Conservation (phyloP, 2,329 filamentous ascomycete genomes). For the Epichloe typhina region DNA sequence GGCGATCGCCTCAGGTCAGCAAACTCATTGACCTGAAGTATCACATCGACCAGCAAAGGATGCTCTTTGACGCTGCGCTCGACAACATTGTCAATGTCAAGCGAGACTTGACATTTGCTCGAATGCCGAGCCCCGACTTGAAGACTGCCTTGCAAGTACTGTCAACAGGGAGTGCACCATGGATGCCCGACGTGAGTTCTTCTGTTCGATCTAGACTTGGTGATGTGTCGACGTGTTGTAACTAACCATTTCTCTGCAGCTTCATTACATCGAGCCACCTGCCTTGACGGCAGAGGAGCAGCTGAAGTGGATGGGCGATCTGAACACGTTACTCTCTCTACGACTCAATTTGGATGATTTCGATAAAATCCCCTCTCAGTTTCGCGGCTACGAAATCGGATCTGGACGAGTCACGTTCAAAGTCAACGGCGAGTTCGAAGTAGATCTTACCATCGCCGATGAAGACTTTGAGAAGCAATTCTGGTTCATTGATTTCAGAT, state of each 20-base stretch:
- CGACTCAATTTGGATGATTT: conserved; percentile 77
- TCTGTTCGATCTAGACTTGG: not conserved
- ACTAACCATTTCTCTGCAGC: conserved; percentile 30
- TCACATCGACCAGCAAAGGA: conserved; percentile 54
- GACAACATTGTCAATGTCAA: conserved; percentile 59
- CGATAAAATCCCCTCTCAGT: conserved; percentile 59
- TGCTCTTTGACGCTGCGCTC: conserved; percentile 46
- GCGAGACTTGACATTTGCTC: conserved; percentile 54
- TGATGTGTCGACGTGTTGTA: not conserved
- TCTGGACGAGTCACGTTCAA: conserved; percentile 85
- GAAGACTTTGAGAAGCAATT: conserved; percentile 76
- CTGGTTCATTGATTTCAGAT: conserved; percentile 87
- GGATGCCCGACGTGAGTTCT: conserved; percentile 60
- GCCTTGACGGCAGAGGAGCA: conserved; percentile 59
- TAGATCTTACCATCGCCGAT: conserved; percentile 81
- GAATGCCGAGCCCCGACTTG: conserved; percentile 80
- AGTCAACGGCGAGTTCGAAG: conserved; percentile 75
- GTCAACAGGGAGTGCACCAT: conserved; percentile 61
- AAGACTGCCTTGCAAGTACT: conserved; percentile 79
- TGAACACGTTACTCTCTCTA: conserved; percentile 73
- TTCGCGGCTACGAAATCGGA: conserved; percentile 63
- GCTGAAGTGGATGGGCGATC: conserved; percentile 59
- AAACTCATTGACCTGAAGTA: conserved; percentile 77
- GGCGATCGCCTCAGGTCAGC: conserved; percentile 64
- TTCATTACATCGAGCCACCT: conserved; percentile 65